Base-by-base conservation (phyloP, 1,284 basidiomycete genomes). In the Microstroma glucosiphilum region DNA sequence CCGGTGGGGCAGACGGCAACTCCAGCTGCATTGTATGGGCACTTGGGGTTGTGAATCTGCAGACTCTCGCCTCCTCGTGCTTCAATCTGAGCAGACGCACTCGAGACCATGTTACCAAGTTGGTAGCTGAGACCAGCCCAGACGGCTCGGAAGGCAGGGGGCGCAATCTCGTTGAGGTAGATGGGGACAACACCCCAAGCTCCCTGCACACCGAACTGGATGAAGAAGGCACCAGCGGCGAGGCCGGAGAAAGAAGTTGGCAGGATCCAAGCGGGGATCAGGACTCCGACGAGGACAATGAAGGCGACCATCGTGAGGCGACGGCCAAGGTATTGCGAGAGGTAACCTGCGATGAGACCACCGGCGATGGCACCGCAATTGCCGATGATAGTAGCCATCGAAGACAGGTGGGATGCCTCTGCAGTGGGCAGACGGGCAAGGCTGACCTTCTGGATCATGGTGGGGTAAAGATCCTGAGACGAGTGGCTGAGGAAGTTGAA, bases 71-170 rank as follows among this genome's bases (percentile, higher is more conserved):
- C 84, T 0, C 82, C 82, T 82, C 86, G 86, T 1, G 92, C 87
- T 84, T 96, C 92, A 70, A 97, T 94, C 78, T 96, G 91, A 0
- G 91, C 86, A 3, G 90, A 88, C 0, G 91, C 90, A 0, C 88
- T 86, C 0, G 89, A 91, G 8, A 93, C 86, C 88, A 94, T 94
- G 71, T 80, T 82, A 62, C 80, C 80, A 46, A 80, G 68, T 62
- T 96, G 92, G 81, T 94, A 97, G 0, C 89, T 88, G 0, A 94
- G 85, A 68, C 93, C 93, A 21, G 89, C 88, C 84, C 94, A 96
- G 0, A 90, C 89, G 8, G 92, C 91, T 60, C 93, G 85, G 85
- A 96, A 97, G 0, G 91, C 91, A 0, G 92, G 87, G 0, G 92
- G 91, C 0, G 90, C 88, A 80, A 93, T 87, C 80, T 97, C 94